Base-by-base conservation (phyloP, 2,329 filamentous ascomycete species). In the Periconia sp. region DNA sequence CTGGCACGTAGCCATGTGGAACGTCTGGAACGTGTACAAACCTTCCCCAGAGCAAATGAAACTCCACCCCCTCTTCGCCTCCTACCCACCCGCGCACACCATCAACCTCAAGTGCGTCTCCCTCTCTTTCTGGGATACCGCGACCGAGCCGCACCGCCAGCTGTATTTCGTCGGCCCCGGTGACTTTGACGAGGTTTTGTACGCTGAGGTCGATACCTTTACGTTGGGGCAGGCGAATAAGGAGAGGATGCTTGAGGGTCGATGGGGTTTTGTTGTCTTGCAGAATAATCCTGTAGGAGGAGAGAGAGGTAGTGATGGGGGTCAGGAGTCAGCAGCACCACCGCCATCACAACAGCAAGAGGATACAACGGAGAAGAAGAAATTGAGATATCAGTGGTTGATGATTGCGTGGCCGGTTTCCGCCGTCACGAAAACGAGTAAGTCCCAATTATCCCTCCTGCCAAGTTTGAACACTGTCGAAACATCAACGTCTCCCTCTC, bases 191-290 rank as follows among this genome's bases (percentile, higher is more conserved):
- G 47, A 54, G 15, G 45, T 65, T 2, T 54, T 41, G 6, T 68
- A 65, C 42, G 55, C 53, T 33, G 63, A 65, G 49, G 62, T 69
- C 35, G 63, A 69, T 37, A 55, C 58, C 2, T 66, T 68, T 45
- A 27, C 20, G 23, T 18, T 40, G 14, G 47, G 35, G 17, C 23
- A 41, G 31, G 35, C 44, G 14, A 30, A 27, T 15, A n/a, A 31
- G 23, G 33, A 44, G 23, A 23, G 23, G 17, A 19, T 8, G 30
- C 42, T 45, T 2, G 49, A 54, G 27, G 55, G 52, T 0, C 44
- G 55, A 6, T 57, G 55, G 55, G 45, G 31, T 6, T 57, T 54
- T 23, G 6, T 57, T 9, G 41, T 52, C 3, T 37, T 57, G 7
- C 41, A 33, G 15, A 27, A 27, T 27, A 27, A 27, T 27, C 5